Evolutionary conservation across 2,329 filamentous ascomycete genomes (phyloP).

Genomic region (Colletotrichum filicis): DNA sequence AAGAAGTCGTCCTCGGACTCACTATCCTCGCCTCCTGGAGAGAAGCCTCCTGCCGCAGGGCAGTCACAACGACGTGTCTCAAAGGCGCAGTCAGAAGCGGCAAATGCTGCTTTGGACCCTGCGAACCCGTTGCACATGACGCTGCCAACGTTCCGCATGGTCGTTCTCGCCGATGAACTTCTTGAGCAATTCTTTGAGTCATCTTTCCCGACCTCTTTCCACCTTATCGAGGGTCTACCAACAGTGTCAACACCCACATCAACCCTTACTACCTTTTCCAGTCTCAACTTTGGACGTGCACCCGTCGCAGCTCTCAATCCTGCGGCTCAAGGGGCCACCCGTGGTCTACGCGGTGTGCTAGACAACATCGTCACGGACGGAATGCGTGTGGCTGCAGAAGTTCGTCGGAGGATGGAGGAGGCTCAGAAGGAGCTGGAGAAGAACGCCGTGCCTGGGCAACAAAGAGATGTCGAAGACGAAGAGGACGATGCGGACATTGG

Average conservation of each 20-base stretch:
- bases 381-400: slow-evolving; percentile 94
- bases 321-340: slow-evolving; percentile 66
- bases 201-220: slow-evolving; percentile 93
- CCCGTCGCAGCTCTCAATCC: slow-evolving; percentile 51
- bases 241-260: slow-evolving; percentile 54
- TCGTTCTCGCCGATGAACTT: slow-evolving; percentile 93
- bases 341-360: slow-evolving; percentile 89
- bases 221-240: slow-evolving; percentile 75
- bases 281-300: slow-evolving; percentile 68
- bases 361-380: slow-evolving; percentile 98
- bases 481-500: slow-evolving; percentile 71
- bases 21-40: slow-evolving; percentile 28
- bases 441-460: slow-evolving; percentile 74
- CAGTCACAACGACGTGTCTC: slow-evolving; percentile 55
- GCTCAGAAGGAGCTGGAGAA: slow-evolving; percentile 91
- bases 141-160: slow-evolving; percentile 97
- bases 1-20: slow-evolving; percentile 48
- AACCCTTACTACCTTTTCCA: slow-evolving; percentile 87
- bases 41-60: slow-evolving; percentile 23
- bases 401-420: slow-evolving; percentile 92
- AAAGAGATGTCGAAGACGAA: slow-evolving; percentile 68
- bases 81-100: slow-evolving; percentile 77
- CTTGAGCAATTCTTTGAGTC: slow-evolving; percentile 98
- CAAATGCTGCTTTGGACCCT: slow-evolving; percentile 91
- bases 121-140: slow-evolving; percentile 95